A percentile compares a stretch with the other conserved stretches of the same genome.
Evolutionary conservation across 1,284 basidiomycete genomes (phyloP).

Genomic region (Bjerkandera adusta): DNA sequence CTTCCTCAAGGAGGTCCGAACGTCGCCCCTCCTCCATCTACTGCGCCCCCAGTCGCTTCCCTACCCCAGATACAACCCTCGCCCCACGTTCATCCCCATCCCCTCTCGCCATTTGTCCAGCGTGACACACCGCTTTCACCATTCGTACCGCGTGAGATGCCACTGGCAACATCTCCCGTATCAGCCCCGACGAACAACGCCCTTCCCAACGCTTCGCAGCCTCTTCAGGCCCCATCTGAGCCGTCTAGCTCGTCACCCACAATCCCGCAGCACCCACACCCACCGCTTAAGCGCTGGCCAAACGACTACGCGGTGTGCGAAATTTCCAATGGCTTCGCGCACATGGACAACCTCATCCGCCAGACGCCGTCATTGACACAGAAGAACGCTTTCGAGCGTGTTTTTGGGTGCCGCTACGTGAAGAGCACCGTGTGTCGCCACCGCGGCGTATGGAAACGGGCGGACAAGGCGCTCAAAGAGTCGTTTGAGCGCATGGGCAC

Average conservation of each 20-base stretch:
- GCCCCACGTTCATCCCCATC: slow-evolving; percentile 2
- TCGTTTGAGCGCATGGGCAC: slow-evolving; percentile 52
- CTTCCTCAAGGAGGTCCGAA: too few species aligned
- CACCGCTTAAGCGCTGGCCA: slow-evolving; percentile 65
- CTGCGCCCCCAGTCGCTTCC: slow-evolving; percentile 1
- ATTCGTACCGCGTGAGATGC: too few species aligned
- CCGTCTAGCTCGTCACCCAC: too few species aligned
- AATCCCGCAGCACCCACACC: slow-evolving; percentile 43
- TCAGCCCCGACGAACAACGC: too few species aligned
- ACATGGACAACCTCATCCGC: slow-evolving; percentile 51
- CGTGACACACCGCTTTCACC: neutral
- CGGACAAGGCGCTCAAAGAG: slow-evolving; percentile 42
- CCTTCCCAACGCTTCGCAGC: too few species aligned
- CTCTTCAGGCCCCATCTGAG: too few species aligned
- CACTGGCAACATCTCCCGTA: too few species aligned
- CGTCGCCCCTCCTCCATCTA: slow-evolving; percentile 7
- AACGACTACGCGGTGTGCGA: slow-evolving; percentile 68
- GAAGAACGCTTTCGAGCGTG: slow-evolving; percentile 58
- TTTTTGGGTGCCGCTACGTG: slow-evolving; percentile 64
- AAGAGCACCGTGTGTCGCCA: slow-evolving; percentile 71
- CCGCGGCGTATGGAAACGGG: slow-evolving; percentile 58
- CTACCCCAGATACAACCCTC: slow-evolving; percentile 11
- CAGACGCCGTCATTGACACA: slow-evolving; percentile 46
- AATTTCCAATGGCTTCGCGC: slow-evolving; percentile 51
- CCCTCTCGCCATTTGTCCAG: slow-evolving; percentile 1